phyloP scores from a whole-genome alignment of 495 filamentous ascomycete genomes.

The Tuber microsphaerosporum region DNA sequence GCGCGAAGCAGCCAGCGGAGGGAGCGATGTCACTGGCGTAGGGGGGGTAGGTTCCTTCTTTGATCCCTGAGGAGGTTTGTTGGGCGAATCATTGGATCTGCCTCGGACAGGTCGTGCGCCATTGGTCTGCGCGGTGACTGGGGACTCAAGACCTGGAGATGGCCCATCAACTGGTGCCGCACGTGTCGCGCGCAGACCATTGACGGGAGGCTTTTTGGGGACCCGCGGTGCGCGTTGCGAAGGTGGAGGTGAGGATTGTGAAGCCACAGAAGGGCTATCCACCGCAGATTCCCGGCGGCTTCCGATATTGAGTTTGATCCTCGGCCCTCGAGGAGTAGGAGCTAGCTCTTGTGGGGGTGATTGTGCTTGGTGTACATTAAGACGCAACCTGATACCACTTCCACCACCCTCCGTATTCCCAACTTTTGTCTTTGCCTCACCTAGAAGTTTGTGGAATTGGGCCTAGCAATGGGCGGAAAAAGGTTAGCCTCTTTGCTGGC shows the following conservation, averaged over 20 bases:
- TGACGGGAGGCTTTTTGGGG: conserved; percentile 10
- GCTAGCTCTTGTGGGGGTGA: conserved; percentile 44
- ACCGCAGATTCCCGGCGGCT: conserved; percentile 40
- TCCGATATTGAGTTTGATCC: conserved; percentile 68
- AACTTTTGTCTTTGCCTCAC: conserved; percentile 56
- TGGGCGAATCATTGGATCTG: background rate
- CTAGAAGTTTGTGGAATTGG: conserved; percentile 58
- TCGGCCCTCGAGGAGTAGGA: conserved; percentile 60
- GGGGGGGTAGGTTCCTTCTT: conserved; percentile 8
- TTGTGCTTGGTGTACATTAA: conserved; percentile 39
- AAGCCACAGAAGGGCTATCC: conserved; percentile 10
- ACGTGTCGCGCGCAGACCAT: background rate
- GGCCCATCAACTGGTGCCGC: conserved; percentile 11
- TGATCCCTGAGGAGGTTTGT: background rate
- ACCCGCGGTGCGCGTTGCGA: conserved; percentile 10
- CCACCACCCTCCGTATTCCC: conserved; percentile 32
- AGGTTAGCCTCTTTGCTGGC: conserved; percentile 43
- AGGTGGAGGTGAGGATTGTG: conserved; percentile 14
- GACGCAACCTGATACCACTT: conserved; percentile 39
- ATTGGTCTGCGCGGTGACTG: conserved; percentile 8
- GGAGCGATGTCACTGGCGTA: conserved; percentile 1
- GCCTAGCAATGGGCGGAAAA: conserved; percentile 29
- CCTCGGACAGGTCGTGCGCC: conserved; percentile 11
- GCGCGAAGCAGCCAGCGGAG: background rate
- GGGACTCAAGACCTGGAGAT: conserved; percentile 12